A percentile compares a stretch with the other conserved stretches of the same genome.
phyloP scores from a whole-genome alignment of 2,329 filamentous ascomycete species.

The Chrysoporthe deuterocubensis region DNA sequence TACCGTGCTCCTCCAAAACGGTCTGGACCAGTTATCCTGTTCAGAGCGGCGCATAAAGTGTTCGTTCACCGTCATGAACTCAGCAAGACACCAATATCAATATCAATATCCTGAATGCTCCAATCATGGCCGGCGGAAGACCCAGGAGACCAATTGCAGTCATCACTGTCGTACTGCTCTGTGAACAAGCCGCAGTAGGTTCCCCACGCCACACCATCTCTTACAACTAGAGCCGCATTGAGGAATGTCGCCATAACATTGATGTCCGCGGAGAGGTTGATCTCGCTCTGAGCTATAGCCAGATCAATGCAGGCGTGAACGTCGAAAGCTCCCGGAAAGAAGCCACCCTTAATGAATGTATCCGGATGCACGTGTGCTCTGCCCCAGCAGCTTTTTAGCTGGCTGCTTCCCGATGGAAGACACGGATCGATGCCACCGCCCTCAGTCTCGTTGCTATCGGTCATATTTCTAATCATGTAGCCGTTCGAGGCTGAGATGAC shows the following conservation, averaged over 20 bases:
- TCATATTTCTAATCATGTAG: background rate
- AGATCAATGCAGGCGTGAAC: background rate
- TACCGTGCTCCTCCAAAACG: background rate
- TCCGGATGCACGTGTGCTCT: conserved; percentile 5
- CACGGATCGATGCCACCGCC: background rate
- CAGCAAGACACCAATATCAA: background rate
- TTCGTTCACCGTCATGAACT: background rate
- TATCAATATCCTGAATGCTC: conserved; percentile 9
- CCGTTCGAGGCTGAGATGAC: conserved; percentile 8
- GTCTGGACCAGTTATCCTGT: too few relatives aligned
- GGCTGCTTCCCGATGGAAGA: background rate
- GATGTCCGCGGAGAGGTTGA: background rate
- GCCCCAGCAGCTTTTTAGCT: conserved; percentile 8
- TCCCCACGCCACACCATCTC: conserved; percentile 7
- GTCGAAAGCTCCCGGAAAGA: background rate
- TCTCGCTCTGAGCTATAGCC: conserved; percentile 2
- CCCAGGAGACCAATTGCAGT: conserved; percentile 1
- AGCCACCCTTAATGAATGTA: background rate
- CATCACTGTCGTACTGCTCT: background rate
- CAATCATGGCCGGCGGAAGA: background rate
- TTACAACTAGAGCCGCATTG: conserved; percentile 5
- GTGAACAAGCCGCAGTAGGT: conserved; percentile 6
- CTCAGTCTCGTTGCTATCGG: background rate
- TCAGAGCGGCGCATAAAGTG: background rate
- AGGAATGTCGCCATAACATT: conserved; percentile 8